Evolutionary conservation across 2,329 filamentous ascomycete genomes (phyloP), one percentile per base, ranked within the genome.

Genomic region (Pseudogymnoascus sp.): DNA sequence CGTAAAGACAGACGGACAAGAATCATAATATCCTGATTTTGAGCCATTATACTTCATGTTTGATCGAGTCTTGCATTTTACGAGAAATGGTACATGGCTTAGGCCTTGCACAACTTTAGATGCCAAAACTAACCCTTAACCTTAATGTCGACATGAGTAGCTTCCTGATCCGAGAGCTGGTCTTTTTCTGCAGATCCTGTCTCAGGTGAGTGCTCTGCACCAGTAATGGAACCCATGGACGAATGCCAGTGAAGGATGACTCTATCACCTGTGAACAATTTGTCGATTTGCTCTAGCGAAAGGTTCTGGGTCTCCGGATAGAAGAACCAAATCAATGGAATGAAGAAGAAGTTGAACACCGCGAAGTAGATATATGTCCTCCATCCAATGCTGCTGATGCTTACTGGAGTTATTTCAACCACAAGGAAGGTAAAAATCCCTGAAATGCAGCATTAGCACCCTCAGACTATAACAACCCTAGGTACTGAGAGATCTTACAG

Each of bases 351-450:
- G 39, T 67, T 66, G 58, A 88, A 85, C 52, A 84, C 79, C 6
- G 84, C 84, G 68, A 88, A 89, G 67, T 88, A 82, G 69, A 83
- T 82, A 35, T 68, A 68, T 41, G 67, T 67, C 25, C 64, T 42
- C 61, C 67, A 75, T 1, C 69, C 68, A 42, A 75, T 72, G 23
- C 67, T 70, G 2, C 64, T 58, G 58, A 75, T 72, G 19, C 64
- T 66, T 9, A 74, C 65, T 1, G 74, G 74, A 5, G 73, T 74
- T 23, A 75, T 73, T 60, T 68, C 65, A 11, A 69, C 69, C n/a
- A 67, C 65, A 45, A 70, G 60, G 58, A 68, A 69, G 4, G 66
- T 68, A 60, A 69, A 69, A n/a, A 70, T 66, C 65, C 63, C 39
- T 42, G 11, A 23, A 42, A 42, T 23, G 8, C 9, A 42, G 11